Conservation (phyloP, 345 rosid genomes). For the Erysimum cheiranthoides region DNA sequence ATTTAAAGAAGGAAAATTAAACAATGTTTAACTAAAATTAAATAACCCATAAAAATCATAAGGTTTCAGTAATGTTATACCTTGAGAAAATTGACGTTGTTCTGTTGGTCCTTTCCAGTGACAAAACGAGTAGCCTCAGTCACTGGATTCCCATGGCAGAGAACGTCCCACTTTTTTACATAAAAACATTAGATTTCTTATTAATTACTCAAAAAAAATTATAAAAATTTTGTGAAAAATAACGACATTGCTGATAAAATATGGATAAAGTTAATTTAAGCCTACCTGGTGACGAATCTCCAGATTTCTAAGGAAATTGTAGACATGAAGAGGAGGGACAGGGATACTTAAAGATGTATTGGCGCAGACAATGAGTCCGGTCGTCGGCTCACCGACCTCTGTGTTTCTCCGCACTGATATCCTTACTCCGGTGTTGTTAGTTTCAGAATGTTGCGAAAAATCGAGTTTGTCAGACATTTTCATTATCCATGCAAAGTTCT, state of each 20-base stretch:
- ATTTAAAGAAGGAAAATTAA: neutral
- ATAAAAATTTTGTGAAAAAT: neutral
- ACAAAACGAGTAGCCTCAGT: conserved; percentile 55
- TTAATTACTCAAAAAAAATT: neutral
- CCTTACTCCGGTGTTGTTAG: conserved; percentile 58
- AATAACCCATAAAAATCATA: neutral
- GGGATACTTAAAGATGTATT: conserved; percentile 81
- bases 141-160: conserved; percentile 55
- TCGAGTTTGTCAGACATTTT: conserved; percentile 58
- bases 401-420: conserved; percentile 51
- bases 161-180: conserved; percentile 76
- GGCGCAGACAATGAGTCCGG: conserved; percentile 63
- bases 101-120: conserved; percentile 55
- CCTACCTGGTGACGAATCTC: conserved; percentile 58
- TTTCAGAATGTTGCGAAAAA: conserved; percentile 52
- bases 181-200: conserved; percentile 4
- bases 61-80: conserved; percentile 46
- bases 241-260: neutral
- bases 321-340: conserved; percentile 49
- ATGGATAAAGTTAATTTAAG: neutral
- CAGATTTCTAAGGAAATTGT: conserved; percentile 55
- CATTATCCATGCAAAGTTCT: conserved; percentile 55
- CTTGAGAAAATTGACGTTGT: conserved; percentile 55
- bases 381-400: conserved; percentile 56
- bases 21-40: neutral